Evolutionary conservation across 75 land plant genomes (phyloP), one percentile per base, ranked within the genome.

Genomic region (Cryptomeria japonica): DNA sequence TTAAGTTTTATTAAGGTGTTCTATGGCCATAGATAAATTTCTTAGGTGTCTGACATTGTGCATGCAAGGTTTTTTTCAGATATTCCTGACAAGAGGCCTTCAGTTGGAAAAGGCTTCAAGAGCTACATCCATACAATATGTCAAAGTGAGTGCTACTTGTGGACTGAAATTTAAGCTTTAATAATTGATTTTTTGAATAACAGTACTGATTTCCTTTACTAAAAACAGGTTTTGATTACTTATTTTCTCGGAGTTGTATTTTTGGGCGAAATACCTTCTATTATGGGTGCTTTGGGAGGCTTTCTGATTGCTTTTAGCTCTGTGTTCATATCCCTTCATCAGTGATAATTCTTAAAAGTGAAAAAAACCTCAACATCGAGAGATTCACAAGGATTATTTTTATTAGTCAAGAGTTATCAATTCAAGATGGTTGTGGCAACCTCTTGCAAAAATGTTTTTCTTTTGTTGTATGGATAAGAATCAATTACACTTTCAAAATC

Each of bases 81-180:
- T 90, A 46, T 90, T 89, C 80, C 38, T 90, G 34, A 90, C 91
- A 39, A 90, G 91, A 89, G 91, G 91, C 37, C 77, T 90, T 87
- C 91, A 90, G 39, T 84, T 90, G 78, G 91, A 90, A 61, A 89
- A 90, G 76, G 91, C 91, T 64, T 79, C 91, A 47, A 90, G 61
- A 51, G 91, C 91, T 39, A 89, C 91, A 72, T 89, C 91, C 61
- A 90, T 90, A 34, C 91, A 90, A 64, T 90, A 90, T 75, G 87
- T 90, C 38, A 90, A 90, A 91, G 91, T 88, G 53, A 73, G 86
- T 85, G 12, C 86, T 85, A 51, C 11, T 36, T 85, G 22, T 37
- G 11, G 34, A 25, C 42, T 80, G 39, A 80, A 87, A 18, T 68
- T 68, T 0, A 44, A 36, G 47, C 36, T 68, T 37, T 58, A 64